Evolutionary conservation across 2,329 filamentous ascomycete species (phyloP), one percentile per base, ranked within the genome.

Genomic region (Aspergillus fumigatus): DNA sequence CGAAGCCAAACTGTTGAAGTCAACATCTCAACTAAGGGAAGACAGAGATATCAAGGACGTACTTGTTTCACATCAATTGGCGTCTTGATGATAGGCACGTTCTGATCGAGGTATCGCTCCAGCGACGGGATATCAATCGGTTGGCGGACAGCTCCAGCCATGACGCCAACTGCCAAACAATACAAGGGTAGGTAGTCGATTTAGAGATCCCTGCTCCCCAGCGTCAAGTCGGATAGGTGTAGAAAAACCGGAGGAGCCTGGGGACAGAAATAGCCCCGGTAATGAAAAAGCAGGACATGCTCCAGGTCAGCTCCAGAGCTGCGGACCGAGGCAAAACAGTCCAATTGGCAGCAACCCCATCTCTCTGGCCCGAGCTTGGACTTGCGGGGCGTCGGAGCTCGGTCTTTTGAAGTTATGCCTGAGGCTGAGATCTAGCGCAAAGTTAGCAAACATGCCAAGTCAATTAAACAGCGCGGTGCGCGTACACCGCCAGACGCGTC

Each of bases 11-110:
- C 90, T 97, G 68, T 38, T 51, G 47, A 27, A 49, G 25, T 48
- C 19, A 48, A 14, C 21, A n/a, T 4, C 10, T 40, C 45, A 45
- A 48, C 55, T 49, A 3, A 51, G 10, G 41, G 11, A 29, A 23
- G 2, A 25, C 27, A 35, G 52, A 41, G 49, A 35, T 41, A 50
- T 40, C 6, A 53, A 35, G 54, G 17, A 69, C 75, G 57, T 77
- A 92, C 92, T 84, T 97, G 93, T 79, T 96, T 95, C 64, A 97
- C 79, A 48, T 92, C 87, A 62, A 97, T 79, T 1, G 94, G 94
- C 14, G 85, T 83, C 75, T 88, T 84, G 71, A 99, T 92, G 68
- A 88, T 83, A 2, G 91, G 90, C n/a, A 96, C 90, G 76, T 92
- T 82, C 59, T 83, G 75, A 54, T 82, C 77, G 63, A 99, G 83